Percentiles rank a stretch among this genome's conserved stretches.
Conservation (phyloP, 306 rosid species). For the Malus sylvestris region DNA sequence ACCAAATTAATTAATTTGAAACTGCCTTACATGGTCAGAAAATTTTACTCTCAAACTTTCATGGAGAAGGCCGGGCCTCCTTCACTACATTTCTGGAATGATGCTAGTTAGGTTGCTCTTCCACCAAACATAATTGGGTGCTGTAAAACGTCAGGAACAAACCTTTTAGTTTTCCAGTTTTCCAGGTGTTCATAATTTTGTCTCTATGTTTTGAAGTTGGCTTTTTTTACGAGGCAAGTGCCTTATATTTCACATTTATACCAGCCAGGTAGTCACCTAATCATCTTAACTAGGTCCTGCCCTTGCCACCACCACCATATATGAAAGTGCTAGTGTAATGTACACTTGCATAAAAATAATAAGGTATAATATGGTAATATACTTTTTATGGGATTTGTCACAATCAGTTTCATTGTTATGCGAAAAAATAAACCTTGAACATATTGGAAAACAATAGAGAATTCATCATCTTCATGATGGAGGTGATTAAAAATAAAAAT, state of each 20-base stretch:
- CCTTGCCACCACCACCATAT: background rate
- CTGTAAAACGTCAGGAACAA: background rate
- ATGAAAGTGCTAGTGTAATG: too few species aligned
- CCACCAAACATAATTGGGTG: background rate
- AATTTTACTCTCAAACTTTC: background rate
- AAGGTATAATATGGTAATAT: background rate
- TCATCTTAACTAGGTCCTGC: background rate
- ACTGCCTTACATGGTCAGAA: background rate
- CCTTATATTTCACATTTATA: background rate
- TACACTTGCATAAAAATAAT: too few species aligned
- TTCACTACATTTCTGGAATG: background rate
- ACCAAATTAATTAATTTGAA: background rate
- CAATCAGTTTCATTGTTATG: slow-evolving; percentile 3
- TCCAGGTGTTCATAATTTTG: background rate
- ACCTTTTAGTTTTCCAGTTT: background rate
- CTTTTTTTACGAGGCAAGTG: background rate
- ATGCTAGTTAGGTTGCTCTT: background rate
- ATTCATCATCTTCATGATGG: background rate
- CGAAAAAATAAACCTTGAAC: background rate
- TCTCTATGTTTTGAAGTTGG: background rate
- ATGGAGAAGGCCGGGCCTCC: background rate
- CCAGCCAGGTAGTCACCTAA: slow-evolving; percentile 4
- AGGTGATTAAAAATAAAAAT: background rate
- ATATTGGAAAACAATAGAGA: background rate
- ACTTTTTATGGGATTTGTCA: background rate